Evolutionary conservation across 768 basidiomycete genomes (phyloP), one percentile per base, ranked within the genome.

Genomic region (Zangia roseola): DNA sequence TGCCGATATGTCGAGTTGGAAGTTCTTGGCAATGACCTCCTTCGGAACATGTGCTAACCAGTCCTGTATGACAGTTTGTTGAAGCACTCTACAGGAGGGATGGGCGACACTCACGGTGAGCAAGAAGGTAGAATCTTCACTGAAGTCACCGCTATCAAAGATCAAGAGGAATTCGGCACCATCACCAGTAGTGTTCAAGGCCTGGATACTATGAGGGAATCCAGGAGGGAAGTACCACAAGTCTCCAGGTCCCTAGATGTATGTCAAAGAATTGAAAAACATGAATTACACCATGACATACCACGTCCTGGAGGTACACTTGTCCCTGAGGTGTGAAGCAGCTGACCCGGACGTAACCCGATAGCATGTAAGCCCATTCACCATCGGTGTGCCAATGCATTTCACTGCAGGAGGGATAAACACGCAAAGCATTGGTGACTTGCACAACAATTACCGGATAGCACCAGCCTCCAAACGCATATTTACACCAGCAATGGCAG

Each of bases 21-120:
- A 86, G 62, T 85, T 86, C 68, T 84, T 84, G 14, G 82, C 81
- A 3, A 86, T 65, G 0, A 82, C 78, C 38, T 76, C 73, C 53
- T 75, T 71, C 10, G 82, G 81, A 14, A 80, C 71, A 55, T 86
- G 85, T 4, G 84, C 73, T 20, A 86, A 69, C 83, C 85, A 87
- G 50, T 87, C 84, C 48, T 83, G 78, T 16, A 47, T 45, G 12
- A 45, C n/a, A 28, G 24, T 30, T 26, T 10, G 21, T 19, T 28
- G 10, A 43, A 40, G 6, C 5, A 30, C 4, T 10, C 31, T 14
- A 4, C 13, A 19, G 14, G 40, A 30, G 20, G 35, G 8, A 7
- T 19, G 10, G 2, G 41, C 19, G 44, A n/a, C 4, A 34, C 61
- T 47, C 26, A 50, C 63, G 13, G 61, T 62, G 26, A 71, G 64